Percentiles rank a stretch among this genome's conserved stretches.
Conservation (phyloP, 2,329 filamentous ascomycete species). For the Conoideocrella luteorostrata region DNA sequence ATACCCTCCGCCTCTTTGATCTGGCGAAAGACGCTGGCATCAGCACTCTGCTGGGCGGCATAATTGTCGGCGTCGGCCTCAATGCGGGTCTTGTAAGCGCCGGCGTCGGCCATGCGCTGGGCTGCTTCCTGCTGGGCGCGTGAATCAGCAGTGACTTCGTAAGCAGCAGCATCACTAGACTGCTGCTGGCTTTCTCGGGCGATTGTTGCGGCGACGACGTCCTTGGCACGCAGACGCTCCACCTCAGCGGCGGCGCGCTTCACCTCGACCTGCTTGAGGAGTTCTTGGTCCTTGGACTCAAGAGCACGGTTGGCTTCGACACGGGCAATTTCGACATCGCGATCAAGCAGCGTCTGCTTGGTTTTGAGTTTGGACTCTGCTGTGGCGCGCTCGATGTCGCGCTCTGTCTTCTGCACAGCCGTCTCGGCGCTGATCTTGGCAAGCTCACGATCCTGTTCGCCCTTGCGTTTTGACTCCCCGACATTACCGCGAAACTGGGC, state of each 20-base stretch:
- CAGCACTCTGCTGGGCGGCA: constrained; percentile 42
- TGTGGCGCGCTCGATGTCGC: constrained; percentile 71
- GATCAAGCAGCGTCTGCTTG: constrained; percentile 63
- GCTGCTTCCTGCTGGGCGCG: constrained; percentile 46
- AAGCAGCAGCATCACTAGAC: constrained; percentile 58
- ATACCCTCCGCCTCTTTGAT: constrained; percentile 74
- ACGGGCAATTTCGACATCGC: constrained; percentile 68
- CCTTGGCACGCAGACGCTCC: constrained; percentile 68
- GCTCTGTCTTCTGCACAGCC: constrained; percentile 76
- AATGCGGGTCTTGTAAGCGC: constrained; percentile 42
- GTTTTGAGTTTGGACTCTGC: constrained; percentile 73
- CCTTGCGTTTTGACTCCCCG: constrained; percentile 70
- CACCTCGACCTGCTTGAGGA: constrained; percentile 70
- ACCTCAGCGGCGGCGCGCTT: constrained; percentile 75
- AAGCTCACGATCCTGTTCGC: constrained; percentile 77
- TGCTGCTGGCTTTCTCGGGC: constrained; percentile 62
- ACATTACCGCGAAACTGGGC: constrained; percentile 62
- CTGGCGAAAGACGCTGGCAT: constrained; percentile 52
- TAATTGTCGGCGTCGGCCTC: constrained; percentile 36
- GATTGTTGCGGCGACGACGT: constrained; percentile 73
- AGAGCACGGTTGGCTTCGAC: constrained; percentile 68
- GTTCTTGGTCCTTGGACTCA: constrained; percentile 70
- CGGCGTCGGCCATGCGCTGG: constrained; percentile 46
- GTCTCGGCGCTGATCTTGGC: constrained; percentile 85
- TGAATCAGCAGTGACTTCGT: constrained; percentile 58